Evolutionary conservation across 768 basidiomycete species (phyloP), one percentile per base, ranked within the genome.

Genomic region (Boletellus ananiceps): DNA sequence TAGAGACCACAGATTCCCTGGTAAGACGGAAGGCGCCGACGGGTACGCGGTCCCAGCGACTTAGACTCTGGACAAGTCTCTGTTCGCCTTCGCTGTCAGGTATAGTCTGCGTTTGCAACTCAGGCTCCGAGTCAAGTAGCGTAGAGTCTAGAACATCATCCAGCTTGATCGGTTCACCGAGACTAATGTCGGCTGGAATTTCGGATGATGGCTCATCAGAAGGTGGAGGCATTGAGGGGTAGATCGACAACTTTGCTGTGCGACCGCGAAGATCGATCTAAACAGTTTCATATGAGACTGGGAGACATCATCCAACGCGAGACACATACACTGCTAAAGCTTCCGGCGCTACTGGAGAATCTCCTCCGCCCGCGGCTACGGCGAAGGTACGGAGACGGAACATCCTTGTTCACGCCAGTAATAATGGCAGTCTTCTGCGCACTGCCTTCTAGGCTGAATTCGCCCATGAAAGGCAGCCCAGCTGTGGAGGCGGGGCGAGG

Each of bases 61-160:
- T 78, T 21, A 87, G 71, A 47, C 69, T 79, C 58, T 75, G 74
- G 14, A 72, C 60, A 42, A 77, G 75, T 44, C 66, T 67, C 7
- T 71, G 70, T 36, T 69, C 69, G 40, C 52, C 56, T 33, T 77
- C 75, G 39, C 57, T 68, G 23, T 69, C 68, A 36, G 61, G 58
- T 13, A 64, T 63, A 15, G 62, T 55, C 34, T 61, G 62, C 50
- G 57, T 49, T 42, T 59, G 64, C 14, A 50, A 49, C 43, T 76
- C 74, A 15, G 71, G 74, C 43, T 83, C 83, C 0, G 77, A 74
- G 56, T 82, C 82, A 16, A 89, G 70, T 66, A 86, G 80, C 0
- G 88, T 83, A 1, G 82, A 74, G 49, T 91, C 86, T 32, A 91
- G 73, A 15, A 91, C 87, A 57, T 91, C 88, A 57, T 87, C 80